Base-by-base conservation (phyloP, 345 rosid genomes). In the Populus ilicifolia region DNA sequence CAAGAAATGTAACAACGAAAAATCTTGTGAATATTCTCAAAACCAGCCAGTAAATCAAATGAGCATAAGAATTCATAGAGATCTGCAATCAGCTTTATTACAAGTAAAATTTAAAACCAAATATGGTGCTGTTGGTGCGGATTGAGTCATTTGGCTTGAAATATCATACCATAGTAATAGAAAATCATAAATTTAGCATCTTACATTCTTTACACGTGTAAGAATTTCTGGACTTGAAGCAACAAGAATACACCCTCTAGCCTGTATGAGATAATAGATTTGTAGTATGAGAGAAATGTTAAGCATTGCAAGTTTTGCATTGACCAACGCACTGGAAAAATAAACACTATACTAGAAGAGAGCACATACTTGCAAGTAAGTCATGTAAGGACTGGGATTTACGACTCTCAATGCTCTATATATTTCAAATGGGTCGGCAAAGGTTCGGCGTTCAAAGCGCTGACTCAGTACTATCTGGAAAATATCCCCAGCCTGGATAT, bases 161-260 rank as follows among this genome's bases (percentile, higher is more conserved):
- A 27, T 52, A 67, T 63, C 63, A 12, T 25, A 52, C 48, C 44
- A 41, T 43, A 59, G 6, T 6, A 56, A 16, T 75, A 81, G 23
- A 11, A 54, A 36, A 71, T 16, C 9, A 30, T 43, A n/a, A 63
- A 46, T 46, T 13, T 46, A 46, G 50, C 1, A 68, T 3, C 38
- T 27, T 82, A 93, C 99, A 93, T 91, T 89, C 84, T 93, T 89
- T 14, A 89, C 93, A 75, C 90, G 89, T 9, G 96, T 92, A 39
- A 95, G 94, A 78, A 95, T 95, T 81, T 94, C 97, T 13, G 99
- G 99, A 83, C 99, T 94, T 54, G 99, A 95, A 65, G 92, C 94
- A 78, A 93, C 99, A 81, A 93, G 70, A 70, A 90, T 93, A 79
- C 93, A 88, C 43, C 99, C 98, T 77, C 93, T 88, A 23, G 98